A percentile compares a stretch with the other conserved stretches of the same genome.
phyloP scores from a whole-genome alignment of 768 basidiomycete species.

The Auriscalpium orientale region DNA sequence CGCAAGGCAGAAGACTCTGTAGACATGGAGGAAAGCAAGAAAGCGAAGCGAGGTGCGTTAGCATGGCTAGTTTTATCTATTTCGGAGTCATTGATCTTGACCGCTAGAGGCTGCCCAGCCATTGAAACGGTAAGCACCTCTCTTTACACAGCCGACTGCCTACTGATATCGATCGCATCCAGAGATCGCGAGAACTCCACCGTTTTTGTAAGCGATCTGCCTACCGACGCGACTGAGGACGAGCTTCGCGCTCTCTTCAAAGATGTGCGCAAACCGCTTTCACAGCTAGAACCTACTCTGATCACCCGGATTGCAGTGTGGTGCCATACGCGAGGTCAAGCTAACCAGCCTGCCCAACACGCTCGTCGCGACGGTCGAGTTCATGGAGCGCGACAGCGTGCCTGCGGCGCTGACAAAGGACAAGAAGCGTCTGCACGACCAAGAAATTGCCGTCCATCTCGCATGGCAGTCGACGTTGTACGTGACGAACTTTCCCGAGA shows the following conservation, averaged over 20 bases:
- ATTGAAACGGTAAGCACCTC: slow-evolving; percentile 49
- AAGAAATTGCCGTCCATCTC: slow-evolving; percentile 79
- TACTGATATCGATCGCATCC: not conserved
- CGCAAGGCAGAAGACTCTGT: slow-evolving; percentile 52
- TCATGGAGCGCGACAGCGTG: slow-evolving; percentile 71
- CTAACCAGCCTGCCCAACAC: slow-evolving; percentile 52
- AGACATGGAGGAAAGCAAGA: slow-evolving; percentile 42
- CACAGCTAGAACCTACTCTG: slow-evolving; percentile 9
- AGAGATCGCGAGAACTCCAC: slow-evolving; percentile 96
- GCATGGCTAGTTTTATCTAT: slow-evolving; percentile 1
- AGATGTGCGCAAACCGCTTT: slow-evolving; percentile 49
- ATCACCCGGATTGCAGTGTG: slow-evolving; percentile 52
- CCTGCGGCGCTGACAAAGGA: slow-evolving; percentile 90
- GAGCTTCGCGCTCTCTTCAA: slow-evolving; percentile 73
- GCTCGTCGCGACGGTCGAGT: slow-evolving; percentile 84
- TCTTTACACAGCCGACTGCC: slow-evolving; percentile 2
- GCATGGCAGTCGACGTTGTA: slow-evolving; percentile 94
- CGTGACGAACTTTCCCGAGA: slow-evolving; percentile 91
- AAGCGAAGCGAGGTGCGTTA: slow-evolving; percentile 50
- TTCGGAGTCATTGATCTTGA: not conserved
- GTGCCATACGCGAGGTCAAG: slow-evolving; percentile 77
- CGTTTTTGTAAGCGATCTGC: slow-evolving; percentile 76
- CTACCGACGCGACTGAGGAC: slow-evolving; percentile 45
- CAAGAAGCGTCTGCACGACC: slow-evolving; percentile 73
- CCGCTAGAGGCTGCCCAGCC: slow-evolving; percentile 39